phyloP scores from a whole-genome alignment of 2,329 filamentous ascomycete genomes.

The Purpureocillium takamizusanense region DNA sequence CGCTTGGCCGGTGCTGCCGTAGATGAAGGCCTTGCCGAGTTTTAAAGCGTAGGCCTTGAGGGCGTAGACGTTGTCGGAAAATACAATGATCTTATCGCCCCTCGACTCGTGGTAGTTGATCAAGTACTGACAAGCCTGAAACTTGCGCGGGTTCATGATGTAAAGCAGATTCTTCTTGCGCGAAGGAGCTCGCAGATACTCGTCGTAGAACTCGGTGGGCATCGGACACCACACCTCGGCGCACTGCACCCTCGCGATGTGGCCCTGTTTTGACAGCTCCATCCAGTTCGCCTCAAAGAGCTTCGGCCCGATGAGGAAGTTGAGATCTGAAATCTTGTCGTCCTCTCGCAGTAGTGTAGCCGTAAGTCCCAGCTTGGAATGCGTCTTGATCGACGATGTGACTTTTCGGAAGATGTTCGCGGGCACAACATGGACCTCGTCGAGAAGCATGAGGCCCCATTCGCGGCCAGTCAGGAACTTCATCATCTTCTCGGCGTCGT shows the following conservation, averaged over 20 bases:
- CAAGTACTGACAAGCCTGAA: constrained; percentile 95
- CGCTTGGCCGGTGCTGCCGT: constrained; percentile 74
- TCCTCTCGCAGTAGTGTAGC: constrained; percentile 92
- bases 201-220: constrained; percentile 95
- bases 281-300: constrained; percentile 99
- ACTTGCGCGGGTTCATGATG: constrained; percentile 96
- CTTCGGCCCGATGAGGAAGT: constrained; percentile 95
- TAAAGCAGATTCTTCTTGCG: constrained; percentile 53
- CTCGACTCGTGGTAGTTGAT: constrained; percentile 94
- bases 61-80: constrained; percentile 95
- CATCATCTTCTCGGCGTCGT: constrained; percentile 97
- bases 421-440: constrained; percentile 96
- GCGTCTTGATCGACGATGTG: constrained; percentile 84
- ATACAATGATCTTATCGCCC: constrained; percentile 96
- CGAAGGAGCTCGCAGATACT: constrained; percentile 68
- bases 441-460: constrained; percentile 95
- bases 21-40: constrained; percentile 82
- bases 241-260: constrained; percentile 95
- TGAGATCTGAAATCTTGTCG: constrained; percentile 95
- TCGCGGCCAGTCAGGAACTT: constrained; percentile 80
- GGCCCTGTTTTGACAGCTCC: constrained; percentile 91
- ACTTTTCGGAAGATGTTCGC: constrained; percentile 95
- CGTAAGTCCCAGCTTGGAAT: constrained; percentile 89
- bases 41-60: constrained; percentile 78
- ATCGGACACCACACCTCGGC: constrained; percentile 99